Conservation (phyloP, 768 basidiomycete genomes). For the Termitomyces sp. region DNA sequence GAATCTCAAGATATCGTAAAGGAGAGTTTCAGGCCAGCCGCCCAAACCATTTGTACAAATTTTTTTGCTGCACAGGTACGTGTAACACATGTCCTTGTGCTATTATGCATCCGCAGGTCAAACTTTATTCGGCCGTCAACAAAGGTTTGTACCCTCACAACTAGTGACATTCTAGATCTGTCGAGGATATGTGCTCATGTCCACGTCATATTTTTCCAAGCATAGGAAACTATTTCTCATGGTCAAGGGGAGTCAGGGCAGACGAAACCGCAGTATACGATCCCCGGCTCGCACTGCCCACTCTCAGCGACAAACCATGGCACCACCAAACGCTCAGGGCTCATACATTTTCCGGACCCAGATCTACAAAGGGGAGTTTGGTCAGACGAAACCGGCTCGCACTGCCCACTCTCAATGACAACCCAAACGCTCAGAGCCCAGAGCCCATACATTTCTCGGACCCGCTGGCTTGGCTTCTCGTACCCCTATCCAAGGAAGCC, state of each 20-base stretch:
- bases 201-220: conserved; percentile 1
- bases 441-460: neutral
- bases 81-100: no score
- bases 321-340: neutral
- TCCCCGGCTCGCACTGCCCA: conserved; percentile 9
- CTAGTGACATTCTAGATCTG: neutral
- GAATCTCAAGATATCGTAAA: conserved; percentile 2
- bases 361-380: conserved; percentile 11
- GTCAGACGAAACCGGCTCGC: conserved; percentile 5
- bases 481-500: conserved; percentile 14
- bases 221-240: conserved; percentile 11
- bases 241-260: conserved; percentile 10
- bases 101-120: conserved; percentile 10
- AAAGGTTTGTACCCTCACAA: neutral
- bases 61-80: conserved; percentile 4
- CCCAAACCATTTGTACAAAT: conserved; percentile 1
- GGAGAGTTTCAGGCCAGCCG: conserved; percentile 14
- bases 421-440: neutral
- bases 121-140: conserved; percentile 16
- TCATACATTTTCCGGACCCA: conserved; percentile 3
- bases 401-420: conserved; percentile 6
- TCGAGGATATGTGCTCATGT: conserved; percentile 1
- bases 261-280: conserved; percentile 10
- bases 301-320: neutral
- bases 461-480: conserved; percentile 4